A percentile compares a stretch with the other conserved stretches of the same genome.
These are phyloP conservation scores for Blastomyces percursus DNA, from an alignment of 2,329 filamentous ascomycete genomes.

Conservation along the genomic window DNA sequence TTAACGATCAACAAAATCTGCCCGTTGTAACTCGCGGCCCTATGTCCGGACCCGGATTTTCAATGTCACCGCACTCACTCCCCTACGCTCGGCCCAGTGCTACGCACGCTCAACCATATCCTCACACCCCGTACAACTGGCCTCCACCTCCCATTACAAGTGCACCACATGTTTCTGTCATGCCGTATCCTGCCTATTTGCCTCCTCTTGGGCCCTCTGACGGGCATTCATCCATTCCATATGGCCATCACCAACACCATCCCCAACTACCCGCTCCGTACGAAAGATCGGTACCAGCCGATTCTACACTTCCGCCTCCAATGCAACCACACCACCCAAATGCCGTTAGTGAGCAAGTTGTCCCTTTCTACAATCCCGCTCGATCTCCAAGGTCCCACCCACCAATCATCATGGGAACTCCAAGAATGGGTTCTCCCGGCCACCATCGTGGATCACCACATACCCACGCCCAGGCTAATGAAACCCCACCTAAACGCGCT, in stretches of 20 bases:
- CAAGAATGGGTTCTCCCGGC: slow-evolving; percentile 4
- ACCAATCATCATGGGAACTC: background rate
- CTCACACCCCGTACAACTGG: slow-evolving; percentile 32
- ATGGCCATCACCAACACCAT: slow-evolving; percentile 23
- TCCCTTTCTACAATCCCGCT: slow-evolving; percentile 22
- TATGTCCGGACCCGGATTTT: slow-evolving; percentile 46
- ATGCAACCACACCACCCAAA: slow-evolving; percentile 15
- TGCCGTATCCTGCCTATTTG: slow-evolving; percentile 29
- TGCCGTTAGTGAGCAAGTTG: slow-evolving; percentile 15
- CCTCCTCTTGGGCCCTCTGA: slow-evolving; percentile 25
- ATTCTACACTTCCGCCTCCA: slow-evolving; percentile 20
- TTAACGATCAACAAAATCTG: slow-evolving; percentile 71
- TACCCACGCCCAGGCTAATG: slow-evolving; percentile 17
- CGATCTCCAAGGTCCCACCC: slow-evolving; percentile 19
- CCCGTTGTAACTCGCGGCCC: slow-evolving; percentile 70
- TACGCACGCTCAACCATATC: slow-evolving; percentile 31
- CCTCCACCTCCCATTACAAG: slow-evolving; percentile 35
- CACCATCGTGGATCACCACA: slow-evolving; percentile 14
- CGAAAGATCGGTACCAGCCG: slow-evolving; percentile 24
- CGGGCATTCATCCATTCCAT: slow-evolving; percentile 21
- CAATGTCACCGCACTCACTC: slow-evolving; percentile 42
- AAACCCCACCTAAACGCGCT: slow-evolving; percentile 10
- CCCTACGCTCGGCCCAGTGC: slow-evolving; percentile 41
- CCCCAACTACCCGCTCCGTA: slow-evolving; percentile 23
- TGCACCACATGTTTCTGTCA: slow-evolving; percentile 28